Conservation (phyloP, 2,329 filamentous ascomycete genomes). For the Epichloe amarillans region DNA sequence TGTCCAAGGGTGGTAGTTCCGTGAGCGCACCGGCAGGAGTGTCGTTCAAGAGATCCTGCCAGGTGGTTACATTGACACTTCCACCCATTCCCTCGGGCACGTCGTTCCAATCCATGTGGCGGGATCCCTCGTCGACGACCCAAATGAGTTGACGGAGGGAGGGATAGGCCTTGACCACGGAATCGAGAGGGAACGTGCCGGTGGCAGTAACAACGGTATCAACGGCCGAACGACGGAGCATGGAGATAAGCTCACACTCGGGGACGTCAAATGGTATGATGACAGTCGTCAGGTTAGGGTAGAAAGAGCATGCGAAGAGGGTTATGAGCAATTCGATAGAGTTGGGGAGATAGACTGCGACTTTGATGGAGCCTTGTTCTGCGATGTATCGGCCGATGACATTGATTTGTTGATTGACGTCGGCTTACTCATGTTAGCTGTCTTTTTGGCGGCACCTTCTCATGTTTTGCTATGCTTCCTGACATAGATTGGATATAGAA, state of each 20-base stretch:
- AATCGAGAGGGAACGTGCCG: conserved; percentile 71
- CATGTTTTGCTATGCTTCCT: not conserved
- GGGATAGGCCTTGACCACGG: conserved; percentile 54
- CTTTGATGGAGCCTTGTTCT: conserved; percentile 56
- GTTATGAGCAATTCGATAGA: conserved; percentile 74
- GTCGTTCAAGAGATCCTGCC: conserved; percentile 78
- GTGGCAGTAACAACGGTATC: conserved; percentile 77
- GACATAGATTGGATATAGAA: not conserved
- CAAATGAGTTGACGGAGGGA: conserved; percentile 70
- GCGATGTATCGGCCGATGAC: conserved; percentile 68
- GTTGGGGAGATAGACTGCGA: conserved; percentile 87
- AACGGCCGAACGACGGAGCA: conserved; percentile 59
- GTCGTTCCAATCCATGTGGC: conserved; percentile 92
- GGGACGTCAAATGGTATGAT: conserved; percentile 73
- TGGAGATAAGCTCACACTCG: conserved; percentile 52
- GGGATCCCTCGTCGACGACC: conserved; percentile 83
- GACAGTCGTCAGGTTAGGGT: conserved; percentile 64
- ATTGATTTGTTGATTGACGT: conserved; percentile 75
- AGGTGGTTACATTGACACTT: conserved; percentile 71
- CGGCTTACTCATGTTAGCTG: conserved; percentile 28
- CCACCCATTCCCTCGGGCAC: conserved; percentile 64
- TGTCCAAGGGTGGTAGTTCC: conserved; percentile 52
- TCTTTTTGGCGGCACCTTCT: not conserved
- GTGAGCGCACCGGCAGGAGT: conserved; percentile 41
- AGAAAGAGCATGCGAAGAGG: conserved; percentile 82